phyloP scores from a whole-genome alignment of 176 grass and related monocot genomes.

The Triticum monococcum region DNA sequence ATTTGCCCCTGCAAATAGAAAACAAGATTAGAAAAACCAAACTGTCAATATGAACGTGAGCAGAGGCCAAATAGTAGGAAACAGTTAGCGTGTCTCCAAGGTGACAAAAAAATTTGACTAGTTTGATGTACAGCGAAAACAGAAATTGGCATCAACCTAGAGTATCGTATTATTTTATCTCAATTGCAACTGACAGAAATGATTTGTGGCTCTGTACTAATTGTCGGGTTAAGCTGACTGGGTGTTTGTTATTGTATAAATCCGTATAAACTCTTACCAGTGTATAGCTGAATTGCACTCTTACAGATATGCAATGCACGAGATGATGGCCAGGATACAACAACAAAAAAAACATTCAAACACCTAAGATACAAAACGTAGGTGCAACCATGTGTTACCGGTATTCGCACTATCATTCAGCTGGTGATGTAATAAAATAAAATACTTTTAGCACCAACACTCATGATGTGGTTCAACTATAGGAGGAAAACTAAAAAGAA shows the following conservation, averaged over 20 bases:
- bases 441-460: not conserved
- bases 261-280: not conserved
- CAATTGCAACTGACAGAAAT: conserved; percentile 8
- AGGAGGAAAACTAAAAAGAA: not conserved
- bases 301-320: conserved; percentile 15
- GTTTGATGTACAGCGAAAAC: not conserved
- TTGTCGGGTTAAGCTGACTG: conserved; percentile 4
- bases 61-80: not conserved
- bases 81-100: not conserved
- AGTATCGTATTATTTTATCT: not conserved
- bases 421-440: not conserved
- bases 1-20: conserved; percentile 77
- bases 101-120: not conserved
- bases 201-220: not conserved
- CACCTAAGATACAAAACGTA: not conserved
- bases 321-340: conserved; percentile 15
- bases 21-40: conserved; percentile 11
- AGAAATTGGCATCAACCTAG: not conserved
- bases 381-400: not conserved
- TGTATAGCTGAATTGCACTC: not conserved
- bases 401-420: not conserved
- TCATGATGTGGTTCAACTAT: not conserved
- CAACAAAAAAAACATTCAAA: conserved; percentile 11
- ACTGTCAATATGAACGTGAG: not conserved
- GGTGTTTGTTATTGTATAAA: not conserved